phyloP scores from a whole-genome alignment of 1,284 basidiomycete genomes.

The Tilletia setariae region DNA sequence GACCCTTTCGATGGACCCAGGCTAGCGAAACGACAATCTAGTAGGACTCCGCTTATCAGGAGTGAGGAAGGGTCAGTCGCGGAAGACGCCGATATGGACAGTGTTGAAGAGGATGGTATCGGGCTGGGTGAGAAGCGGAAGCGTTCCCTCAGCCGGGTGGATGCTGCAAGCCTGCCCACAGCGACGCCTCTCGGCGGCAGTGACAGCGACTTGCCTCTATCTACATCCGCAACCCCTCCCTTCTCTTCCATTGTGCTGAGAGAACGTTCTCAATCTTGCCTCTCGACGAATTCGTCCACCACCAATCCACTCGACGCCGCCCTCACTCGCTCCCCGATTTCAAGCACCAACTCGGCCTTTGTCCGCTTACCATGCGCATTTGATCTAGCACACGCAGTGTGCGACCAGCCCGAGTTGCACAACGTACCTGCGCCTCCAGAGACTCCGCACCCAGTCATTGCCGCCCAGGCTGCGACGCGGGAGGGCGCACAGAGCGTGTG shows the following conservation, averaged over 20 bases:
- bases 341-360: neutral
- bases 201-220: neutral
- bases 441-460: conserved; percentile 10
- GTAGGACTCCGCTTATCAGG: neutral
- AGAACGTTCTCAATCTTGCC: neutral
- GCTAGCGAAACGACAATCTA: neutral
- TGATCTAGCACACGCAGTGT: conserved; percentile 7
- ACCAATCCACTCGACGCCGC: neutral
- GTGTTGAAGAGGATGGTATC: conserved; percentile 7
- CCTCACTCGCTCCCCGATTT: neutral
- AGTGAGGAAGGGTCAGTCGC: neutral
- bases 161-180: neutral
- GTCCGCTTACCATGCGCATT: neutral
- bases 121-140: conserved; percentile 13
- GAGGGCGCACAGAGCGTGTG: neutral
- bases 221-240: neutral
- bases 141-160: conserved; percentile 1
- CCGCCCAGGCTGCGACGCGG: conserved; percentile 11
- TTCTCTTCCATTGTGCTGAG: neutral
- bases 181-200: neutral
- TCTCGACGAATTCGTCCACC: neutral
- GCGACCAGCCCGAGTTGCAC: conserved; percentile 10
- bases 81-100: neutral
- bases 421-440: conserved; percentile 7
- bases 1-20: neutral